Percentiles rank a stretch among this genome's conserved stretches.
phyloP scores from a whole-genome alignment of 805 yeast species.

The Jamesozyma jinghongensis region DNA sequence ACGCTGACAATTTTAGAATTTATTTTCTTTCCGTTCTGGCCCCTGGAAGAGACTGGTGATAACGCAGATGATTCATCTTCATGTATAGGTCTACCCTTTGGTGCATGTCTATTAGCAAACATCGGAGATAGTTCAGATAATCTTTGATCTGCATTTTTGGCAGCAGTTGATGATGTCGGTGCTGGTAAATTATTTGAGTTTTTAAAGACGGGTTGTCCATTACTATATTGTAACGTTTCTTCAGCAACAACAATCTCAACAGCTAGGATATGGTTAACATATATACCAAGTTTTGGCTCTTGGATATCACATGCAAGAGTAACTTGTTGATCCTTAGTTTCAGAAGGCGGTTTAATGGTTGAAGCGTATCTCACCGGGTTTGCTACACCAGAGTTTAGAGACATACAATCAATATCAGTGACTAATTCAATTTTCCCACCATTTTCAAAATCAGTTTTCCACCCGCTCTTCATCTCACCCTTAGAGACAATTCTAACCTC shows the following conservation, averaged over 20 bases:
- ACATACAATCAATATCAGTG: constrained; percentile 56
- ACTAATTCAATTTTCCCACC: constrained; percentile 73
- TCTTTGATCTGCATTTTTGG: constrained; percentile 29
- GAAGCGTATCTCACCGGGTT: constrained; percentile 39
- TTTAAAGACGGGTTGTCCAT: constrained; percentile 23
- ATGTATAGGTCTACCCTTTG: constrained; percentile 15
- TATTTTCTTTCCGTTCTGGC: constrained; percentile 2
- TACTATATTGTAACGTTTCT: constrained; percentile 48
- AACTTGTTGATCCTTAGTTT: constrained; percentile 15
- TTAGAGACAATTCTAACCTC: constrained; percentile 64
- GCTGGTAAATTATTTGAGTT: not conserved
- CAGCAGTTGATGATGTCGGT: constrained; percentile 2
- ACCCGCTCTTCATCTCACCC: constrained; percentile 82
- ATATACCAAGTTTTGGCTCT: constrained; percentile 72
- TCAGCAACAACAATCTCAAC: constrained; percentile 94
- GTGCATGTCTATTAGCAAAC: constrained; percentile 31
- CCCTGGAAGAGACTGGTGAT: constrained; percentile 11
- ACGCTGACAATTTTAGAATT: constrained; percentile 40
- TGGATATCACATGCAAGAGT: constrained; percentile 72
- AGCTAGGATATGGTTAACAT: constrained; percentile 64
- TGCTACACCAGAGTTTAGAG: constrained; percentile 45
- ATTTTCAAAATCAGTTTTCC: constrained; percentile 86
- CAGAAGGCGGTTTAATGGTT: constrained; percentile 31
- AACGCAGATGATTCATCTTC: constrained; percentile 11
- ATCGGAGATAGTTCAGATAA: constrained; percentile 38